Conservation (phyloP, 148 eudicot species). For the Chenopodium suecicum region DNA sequence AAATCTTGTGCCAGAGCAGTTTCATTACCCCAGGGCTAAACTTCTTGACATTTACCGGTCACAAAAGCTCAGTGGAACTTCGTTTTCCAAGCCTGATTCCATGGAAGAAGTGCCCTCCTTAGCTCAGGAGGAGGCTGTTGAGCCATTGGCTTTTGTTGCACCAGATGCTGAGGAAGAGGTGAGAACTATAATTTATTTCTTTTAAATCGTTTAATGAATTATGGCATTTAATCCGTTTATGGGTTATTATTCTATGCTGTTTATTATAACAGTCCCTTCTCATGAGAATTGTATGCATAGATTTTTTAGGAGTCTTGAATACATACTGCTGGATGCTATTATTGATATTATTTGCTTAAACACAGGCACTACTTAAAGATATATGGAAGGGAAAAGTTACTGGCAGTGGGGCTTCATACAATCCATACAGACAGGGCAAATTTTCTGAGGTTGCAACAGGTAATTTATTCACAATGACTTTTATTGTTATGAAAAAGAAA, state of each 20-base stretch:
- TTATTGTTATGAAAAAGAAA: slow-evolving; percentile 2
- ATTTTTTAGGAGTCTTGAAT: background rate
- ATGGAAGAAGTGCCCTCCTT: slow-evolving; percentile 63
- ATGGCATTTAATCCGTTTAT: no score
- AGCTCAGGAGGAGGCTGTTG: slow-evolving; percentile 47
- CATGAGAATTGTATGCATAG: background rate
- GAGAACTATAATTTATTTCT: slow-evolving; percentile 25
- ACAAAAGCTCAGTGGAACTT: slow-evolving; percentile 51
- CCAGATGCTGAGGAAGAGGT: slow-evolving; percentile 88
- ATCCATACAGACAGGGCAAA: slow-evolving; percentile 48
- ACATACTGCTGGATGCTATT: background rate
- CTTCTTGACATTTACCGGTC: slow-evolving; percentile 86
- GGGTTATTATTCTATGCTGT: background rate
- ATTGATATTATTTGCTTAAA: slow-evolving; percentile 13
- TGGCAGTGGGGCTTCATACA: slow-evolving; percentile 58
- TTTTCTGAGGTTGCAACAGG: slow-evolving; percentile 53
- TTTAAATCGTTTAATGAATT: background rate
- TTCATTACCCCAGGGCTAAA: slow-evolving; percentile 83
- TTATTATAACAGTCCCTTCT: background rate
- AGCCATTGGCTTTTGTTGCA: slow-evolving; percentile 78
- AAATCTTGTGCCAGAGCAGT: slow-evolving; percentile 33
- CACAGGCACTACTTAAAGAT: slow-evolving; percentile 64
- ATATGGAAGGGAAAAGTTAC: slow-evolving; percentile 83
- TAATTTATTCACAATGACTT: slow-evolving; percentile 25
- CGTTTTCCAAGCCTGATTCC: slow-evolving; percentile 39